phyloP scores from a whole-genome alignment of 306 rosid genomes.

The Quercus cerris region DNA sequence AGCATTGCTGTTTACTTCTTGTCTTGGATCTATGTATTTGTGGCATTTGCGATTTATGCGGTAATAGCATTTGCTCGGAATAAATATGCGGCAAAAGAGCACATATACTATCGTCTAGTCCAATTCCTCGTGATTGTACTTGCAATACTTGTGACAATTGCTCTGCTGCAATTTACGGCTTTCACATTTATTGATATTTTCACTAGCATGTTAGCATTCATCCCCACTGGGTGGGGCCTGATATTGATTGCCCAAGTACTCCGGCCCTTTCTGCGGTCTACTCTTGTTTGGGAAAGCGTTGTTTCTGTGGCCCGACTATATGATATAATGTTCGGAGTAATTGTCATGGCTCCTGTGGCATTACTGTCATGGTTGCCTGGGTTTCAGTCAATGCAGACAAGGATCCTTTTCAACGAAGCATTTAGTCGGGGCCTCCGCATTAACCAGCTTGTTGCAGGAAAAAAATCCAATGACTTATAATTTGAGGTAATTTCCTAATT shows the following conservation, averaged over 20 bases:
- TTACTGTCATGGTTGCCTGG: conserved; percentile 86
- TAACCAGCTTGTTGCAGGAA: conserved; percentile 70
- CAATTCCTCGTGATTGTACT: conserved; percentile 56
- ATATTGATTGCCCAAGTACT: conserved; percentile 77
- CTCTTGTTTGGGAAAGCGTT: conserved; percentile 55
- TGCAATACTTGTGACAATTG: conserved; percentile 46
- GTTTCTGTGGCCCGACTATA: conserved; percentile 68
- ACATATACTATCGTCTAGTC: conserved; percentile 76
- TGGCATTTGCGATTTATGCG: conserved; percentile 48
- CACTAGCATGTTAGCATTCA: conserved; percentile 75
- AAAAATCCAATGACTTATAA: conserved; percentile 41
- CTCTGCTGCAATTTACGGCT: conserved; percentile 59
- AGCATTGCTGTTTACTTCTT: conserved; percentile 68
- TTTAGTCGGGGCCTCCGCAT: conserved; percentile 81
- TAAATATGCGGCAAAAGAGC: conserved; percentile 55
- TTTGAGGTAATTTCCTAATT: conserved; percentile 29
- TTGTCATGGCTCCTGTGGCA: conserved; percentile 77
- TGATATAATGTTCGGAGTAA: conserved; percentile 70
- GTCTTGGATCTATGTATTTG: conserved; percentile 75
- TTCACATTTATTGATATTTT: conserved; percentile 59
- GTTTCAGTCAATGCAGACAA: conserved; percentile 85
- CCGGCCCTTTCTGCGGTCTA: conserved; percentile 48
- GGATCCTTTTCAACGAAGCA: conserved; percentile 84
- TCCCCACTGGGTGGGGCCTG: conserved; percentile 94
- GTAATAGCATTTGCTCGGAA: conserved; percentile 61